Percentiles rank a stretch among this genome's conserved stretches.
Conservation (phyloP, 345 rosid genomes). For the Raphanus sativus region DNA sequence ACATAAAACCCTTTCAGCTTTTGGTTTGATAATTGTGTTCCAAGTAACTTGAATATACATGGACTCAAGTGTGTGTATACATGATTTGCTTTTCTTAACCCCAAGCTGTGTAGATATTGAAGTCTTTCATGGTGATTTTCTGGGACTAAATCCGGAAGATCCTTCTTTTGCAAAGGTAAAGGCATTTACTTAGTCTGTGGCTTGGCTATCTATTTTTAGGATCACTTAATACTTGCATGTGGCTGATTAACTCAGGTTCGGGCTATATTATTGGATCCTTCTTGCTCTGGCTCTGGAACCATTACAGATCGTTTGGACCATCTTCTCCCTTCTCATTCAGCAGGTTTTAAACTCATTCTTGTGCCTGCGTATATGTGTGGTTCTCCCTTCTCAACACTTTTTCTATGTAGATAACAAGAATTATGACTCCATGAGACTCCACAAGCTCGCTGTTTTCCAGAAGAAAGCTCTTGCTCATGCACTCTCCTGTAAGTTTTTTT, state of each 20-base stretch:
- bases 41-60: neutral
- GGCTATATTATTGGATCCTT: conserved; percentile 91
- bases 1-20: neutral
- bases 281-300: conserved; percentile 96
- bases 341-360: conserved; percentile 37
- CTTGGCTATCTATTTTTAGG: too few relatives aligned
- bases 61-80: neutral
- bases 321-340: conserved; percentile 73
- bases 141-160: conserved; percentile 63
- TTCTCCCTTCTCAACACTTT: too few relatives aligned
- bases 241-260: conserved; percentile 50
- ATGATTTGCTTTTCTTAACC: conserved; percentile 40
- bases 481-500: conserved; percentile 57
- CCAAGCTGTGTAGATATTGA: conserved; percentile 46
- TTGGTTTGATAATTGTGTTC: neutral
- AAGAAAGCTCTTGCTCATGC: conserved; percentile 87
- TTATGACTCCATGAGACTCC: conserved; percentile 52
- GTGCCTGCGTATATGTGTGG: conserved; percentile 1
- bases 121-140: conserved; percentile 57
- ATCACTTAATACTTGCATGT: neutral
- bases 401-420: conserved; percentile 36
- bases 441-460: conserved; percentile 79
- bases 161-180: conserved; percentile 60
- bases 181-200: neutral
- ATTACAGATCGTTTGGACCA: conserved; percentile 79